Percentiles rank a stretch among this genome's conserved stretches.
Evolutionary conservation across 2,329 filamentous ascomycete genomes (phyloP).

Genomic region (Pestalotiopsis sp.): DNA sequence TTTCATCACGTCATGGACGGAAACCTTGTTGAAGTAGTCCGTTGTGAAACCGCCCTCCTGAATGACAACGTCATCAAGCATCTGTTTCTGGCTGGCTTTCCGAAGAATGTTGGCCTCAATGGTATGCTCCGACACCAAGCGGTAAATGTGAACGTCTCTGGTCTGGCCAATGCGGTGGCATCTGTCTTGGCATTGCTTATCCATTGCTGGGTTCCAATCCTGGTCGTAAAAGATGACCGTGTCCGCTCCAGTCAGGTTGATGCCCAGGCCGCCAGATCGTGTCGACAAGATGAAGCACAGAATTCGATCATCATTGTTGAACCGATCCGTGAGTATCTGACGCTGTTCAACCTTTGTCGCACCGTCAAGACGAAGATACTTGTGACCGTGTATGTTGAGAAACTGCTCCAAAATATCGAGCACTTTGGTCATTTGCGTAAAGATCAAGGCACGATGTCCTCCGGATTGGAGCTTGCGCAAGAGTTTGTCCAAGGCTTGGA

Average conservation of each 20-base stretch:
- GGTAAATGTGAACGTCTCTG: constrained; percentile 96
- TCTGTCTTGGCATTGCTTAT: constrained; percentile 97
- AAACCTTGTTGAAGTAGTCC: constrained; percentile 84
- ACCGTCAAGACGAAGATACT: constrained; percentile 95
- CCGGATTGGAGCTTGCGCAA: constrained; percentile 84
- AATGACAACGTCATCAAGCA: constrained; percentile 97
- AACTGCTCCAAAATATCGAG: constrained; percentile 97
- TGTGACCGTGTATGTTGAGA: constrained; percentile 95
- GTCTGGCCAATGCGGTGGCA: constrained; percentile 98
- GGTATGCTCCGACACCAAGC: constrained; percentile 87
- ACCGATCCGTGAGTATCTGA: constrained; percentile 92
- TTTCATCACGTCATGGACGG: constrained; percentile 67
- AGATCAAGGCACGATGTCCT: constrained; percentile 92
- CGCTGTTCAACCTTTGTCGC: constrained; percentile 94
- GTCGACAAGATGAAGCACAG: constrained; percentile 95
- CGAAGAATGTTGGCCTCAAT: constrained; percentile 98
- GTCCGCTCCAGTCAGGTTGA: constrained; percentile 95
- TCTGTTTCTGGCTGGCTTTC: constrained; percentile 95
- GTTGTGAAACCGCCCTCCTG: constrained; percentile 98
- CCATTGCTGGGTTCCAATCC: constrained; percentile 99
- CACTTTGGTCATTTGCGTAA: constrained; percentile 99
- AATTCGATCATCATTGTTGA: constrained; percentile 92
- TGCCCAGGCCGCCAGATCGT: constrained; percentile 88
- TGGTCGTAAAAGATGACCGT: constrained; percentile 99
- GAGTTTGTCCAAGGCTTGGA: constrained; percentile 84